Conservation (phyloP, 2,329 filamentous ascomycete species). For the Malbranchea zuffiana region DNA sequence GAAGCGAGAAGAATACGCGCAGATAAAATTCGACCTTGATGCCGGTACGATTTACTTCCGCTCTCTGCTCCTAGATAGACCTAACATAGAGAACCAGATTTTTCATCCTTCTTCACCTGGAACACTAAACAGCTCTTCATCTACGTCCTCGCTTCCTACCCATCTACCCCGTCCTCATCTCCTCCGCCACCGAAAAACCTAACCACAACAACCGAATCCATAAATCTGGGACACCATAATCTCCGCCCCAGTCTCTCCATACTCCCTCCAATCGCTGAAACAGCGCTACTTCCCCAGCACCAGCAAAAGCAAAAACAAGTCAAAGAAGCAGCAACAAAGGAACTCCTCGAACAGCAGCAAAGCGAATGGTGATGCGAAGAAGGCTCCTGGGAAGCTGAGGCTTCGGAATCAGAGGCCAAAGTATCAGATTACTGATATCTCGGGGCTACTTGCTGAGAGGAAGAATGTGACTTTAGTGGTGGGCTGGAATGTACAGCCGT, state of each 20-base stretch:
- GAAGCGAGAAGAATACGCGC: slow-evolving; percentile 91
- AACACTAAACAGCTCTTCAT: slow-evolving; percentile 98
- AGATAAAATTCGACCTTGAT: slow-evolving; percentile 85
- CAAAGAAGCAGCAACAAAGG: slow-evolving; percentile 2
- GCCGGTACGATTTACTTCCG: slow-evolving; percentile 41
- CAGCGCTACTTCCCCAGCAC: slow-evolving; percentile 26
- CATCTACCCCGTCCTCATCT: slow-evolving; percentile 32
- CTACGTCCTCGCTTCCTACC: slow-evolving; percentile 75
- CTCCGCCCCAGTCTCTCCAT: slow-evolving; percentile 46
- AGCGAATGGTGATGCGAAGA: slow-evolving; percentile 13
- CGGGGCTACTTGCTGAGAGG: slow-evolving; percentile 62
- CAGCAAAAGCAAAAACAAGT: slow-evolving; percentile 19
- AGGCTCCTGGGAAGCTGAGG: slow-evolving; percentile 52
- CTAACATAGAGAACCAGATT: slow-evolving; percentile 44
- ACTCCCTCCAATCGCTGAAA: slow-evolving; percentile 30
- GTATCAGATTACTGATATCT: slow-evolving; percentile 91
- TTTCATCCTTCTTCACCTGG: slow-evolving; percentile 91
- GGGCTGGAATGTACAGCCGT: slow-evolving; percentile 95
- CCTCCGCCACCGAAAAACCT: slow-evolving; percentile 20
- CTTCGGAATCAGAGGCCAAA: slow-evolving; percentile 83
- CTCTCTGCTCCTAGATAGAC: not conserved
- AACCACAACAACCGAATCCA: slow-evolving; percentile 31
- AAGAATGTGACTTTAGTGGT: slow-evolving; percentile 66
- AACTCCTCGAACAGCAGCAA: slow-evolving; percentile 12
- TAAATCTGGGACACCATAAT: slow-evolving; percentile 61